phyloP scores from a whole-genome alignment of 305 asterid species.

The Solanum hybrid region DNA sequence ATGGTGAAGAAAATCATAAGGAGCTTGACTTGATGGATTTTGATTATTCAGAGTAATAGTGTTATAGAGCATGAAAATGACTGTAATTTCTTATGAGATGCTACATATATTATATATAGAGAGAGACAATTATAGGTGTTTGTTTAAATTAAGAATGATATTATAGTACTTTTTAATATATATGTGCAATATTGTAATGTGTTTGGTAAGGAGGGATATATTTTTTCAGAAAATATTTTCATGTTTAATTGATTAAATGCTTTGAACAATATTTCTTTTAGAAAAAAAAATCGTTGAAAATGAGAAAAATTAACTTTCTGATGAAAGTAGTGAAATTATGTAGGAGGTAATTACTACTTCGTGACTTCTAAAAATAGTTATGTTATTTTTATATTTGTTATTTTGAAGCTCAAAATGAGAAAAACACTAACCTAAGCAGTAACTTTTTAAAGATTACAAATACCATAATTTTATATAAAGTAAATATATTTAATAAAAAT shows the following conservation, averaged over 20 bases:
- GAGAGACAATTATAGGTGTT: background rate
- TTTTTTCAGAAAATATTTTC: background rate
- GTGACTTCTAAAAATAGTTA: background rate
- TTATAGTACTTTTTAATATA: background rate
- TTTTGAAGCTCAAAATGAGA: background rate
- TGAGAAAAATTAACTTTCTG: background rate
- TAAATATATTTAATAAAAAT: too few species aligned
- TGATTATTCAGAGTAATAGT: background rate
- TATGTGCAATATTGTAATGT: background rate
- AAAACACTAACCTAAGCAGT: background rate
- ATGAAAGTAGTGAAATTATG: background rate
- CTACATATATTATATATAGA: background rate
- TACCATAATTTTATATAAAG: background rate
- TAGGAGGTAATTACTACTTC: background rate
- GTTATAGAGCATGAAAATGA: background rate
- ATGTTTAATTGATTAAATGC: background rate
- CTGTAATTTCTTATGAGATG: background rate
- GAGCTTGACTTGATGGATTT: conserved; percentile 40
- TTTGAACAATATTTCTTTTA: background rate
- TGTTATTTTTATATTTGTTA: background rate
- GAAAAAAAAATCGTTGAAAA: background rate
- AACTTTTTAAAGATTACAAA: background rate
- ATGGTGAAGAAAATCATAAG: conserved; percentile 35
- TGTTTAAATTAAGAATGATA: background rate
- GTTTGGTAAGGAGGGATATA: background rate